phyloP scores from a whole-genome alignment of 495 filamentous ascomycete species.

The Aspergillus funiculosus region DNA sequence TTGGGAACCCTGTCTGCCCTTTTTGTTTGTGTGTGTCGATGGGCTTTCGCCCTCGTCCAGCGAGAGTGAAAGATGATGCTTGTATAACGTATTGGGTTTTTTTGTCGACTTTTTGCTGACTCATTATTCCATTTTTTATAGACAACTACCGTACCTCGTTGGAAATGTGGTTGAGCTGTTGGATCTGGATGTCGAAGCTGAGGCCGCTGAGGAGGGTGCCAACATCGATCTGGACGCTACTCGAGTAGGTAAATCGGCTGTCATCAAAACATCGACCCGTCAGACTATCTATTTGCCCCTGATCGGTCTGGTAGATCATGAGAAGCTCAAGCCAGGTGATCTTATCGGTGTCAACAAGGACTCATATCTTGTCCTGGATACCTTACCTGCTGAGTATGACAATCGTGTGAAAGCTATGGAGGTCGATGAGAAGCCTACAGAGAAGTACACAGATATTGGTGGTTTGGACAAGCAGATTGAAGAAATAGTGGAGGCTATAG shows the following conservation, averaged over 20 bases:
- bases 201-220: constrained; percentile 93
- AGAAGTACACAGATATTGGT: constrained; percentile 98
- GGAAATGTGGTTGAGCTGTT: constrained; percentile 96
- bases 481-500: constrained; percentile 97
- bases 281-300: constrained; percentile 99
- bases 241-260: constrained; percentile 92
- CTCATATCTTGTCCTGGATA: constrained; percentile 97
- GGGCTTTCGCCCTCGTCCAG: background rate
- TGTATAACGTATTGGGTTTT: background rate
- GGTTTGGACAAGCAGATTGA: constrained; percentile 99
- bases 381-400: constrained; percentile 97
- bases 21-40: background rate
- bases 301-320: constrained; percentile 93
- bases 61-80: background rate
- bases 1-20: background rate
- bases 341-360: constrained; percentile 99
- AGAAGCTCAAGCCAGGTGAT: constrained; percentile 88
- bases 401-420: constrained; percentile 99
- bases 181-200: constrained; percentile 92
- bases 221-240: constrained; percentile 98
- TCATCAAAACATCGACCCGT: constrained; percentile 99
- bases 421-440: constrained; percentile 98
- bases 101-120: constrained; percentile 12
- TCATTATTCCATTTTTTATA: constrained; percentile 33
- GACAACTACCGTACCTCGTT: constrained; percentile 96